phyloP scores from a whole-genome alignment of 164 flowering plant species.

The Echeveria elegans region DNA sequence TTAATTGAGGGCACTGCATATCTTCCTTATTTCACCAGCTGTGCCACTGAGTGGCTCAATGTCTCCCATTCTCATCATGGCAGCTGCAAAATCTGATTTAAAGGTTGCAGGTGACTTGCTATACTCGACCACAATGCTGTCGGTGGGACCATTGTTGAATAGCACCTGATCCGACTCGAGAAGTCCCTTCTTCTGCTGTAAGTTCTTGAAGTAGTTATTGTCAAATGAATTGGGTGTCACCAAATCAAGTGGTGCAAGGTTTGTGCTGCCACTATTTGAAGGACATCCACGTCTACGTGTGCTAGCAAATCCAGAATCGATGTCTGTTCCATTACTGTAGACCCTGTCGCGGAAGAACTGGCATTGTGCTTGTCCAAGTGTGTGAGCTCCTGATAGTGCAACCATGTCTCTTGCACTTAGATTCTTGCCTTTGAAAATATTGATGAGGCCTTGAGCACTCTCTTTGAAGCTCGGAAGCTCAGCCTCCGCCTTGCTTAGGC shows the following conservation, averaged over 20 bases:
- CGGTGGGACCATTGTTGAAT: conserved; percentile 20
- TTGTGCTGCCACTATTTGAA: conserved; percentile 13
- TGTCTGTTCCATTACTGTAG: conserved; percentile 26
- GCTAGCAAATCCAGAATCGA: conserved; percentile 33
- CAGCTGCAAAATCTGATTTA: conserved; percentile 24
- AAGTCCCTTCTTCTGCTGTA: conserved; percentile 28
- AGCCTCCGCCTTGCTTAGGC: conserved; percentile 17
- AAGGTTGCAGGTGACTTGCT: conserved; percentile 18
- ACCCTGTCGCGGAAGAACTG: conserved; percentile 26
- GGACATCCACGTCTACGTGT: conserved; percentile 26
- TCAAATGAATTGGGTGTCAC: conserved; percentile 26
- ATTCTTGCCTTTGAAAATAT: conserved; percentile 15
- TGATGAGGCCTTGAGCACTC: conserved; percentile 18
- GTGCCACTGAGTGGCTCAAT: conserved; percentile 34
- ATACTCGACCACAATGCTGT: conserved; percentile 20
- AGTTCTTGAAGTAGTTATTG: conserved; percentile 40
- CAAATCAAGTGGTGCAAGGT: conserved; percentile 38
- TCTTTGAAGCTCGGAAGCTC: conserved; percentile 22
- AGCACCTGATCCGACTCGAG: conserved; percentile 31
- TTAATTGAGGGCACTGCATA: conserved; percentile 20
- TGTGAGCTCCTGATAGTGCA: conserved; percentile 45
- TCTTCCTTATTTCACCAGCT: conserved; percentile 29
- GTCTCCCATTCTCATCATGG: conserved; percentile 37
- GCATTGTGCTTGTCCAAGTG: conserved; percentile 45
- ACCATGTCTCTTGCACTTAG: conserved; percentile 32